Percentiles rank a stretch among this genome's conserved stretches.
Conservation (phyloP, 2,329 filamentous ascomycete species). For the Tolypocladium nubicola region DNA sequence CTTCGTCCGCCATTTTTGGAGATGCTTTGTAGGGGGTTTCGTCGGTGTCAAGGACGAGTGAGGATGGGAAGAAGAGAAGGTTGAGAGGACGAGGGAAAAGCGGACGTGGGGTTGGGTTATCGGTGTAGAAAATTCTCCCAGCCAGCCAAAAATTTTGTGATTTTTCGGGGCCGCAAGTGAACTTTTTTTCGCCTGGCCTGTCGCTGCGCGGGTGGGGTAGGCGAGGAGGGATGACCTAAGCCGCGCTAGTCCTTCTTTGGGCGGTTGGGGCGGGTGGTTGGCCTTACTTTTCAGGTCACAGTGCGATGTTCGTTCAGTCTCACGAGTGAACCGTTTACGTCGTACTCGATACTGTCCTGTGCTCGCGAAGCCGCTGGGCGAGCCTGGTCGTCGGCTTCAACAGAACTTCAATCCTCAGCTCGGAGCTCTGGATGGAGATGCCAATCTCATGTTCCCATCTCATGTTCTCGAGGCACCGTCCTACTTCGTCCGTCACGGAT, state of each 20-base stretch:
- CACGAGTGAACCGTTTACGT: not conserved
- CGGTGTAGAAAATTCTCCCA: slow-evolving; percentile 26
- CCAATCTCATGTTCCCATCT: not conserved
- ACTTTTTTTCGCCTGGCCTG: slow-evolving; percentile 17
- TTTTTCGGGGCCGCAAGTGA: slow-evolving; percentile 18
- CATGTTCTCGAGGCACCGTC: not conserved
- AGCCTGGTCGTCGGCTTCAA: not conserved
- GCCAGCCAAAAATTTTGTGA: slow-evolving; percentile 21
- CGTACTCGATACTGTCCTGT: too few relatives aligned
- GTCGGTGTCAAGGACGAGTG: slow-evolving; percentile 7
- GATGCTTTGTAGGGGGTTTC: not conserved
- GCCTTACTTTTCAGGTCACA: not conserved
- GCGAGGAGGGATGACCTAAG: not conserved
- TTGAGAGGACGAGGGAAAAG: slow-evolving; percentile 11
- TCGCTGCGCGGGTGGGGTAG: slow-evolving; percentile 6
- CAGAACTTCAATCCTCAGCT: not conserved
- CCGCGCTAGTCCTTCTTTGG: not conserved
- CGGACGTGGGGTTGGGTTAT: slow-evolving; percentile 23
- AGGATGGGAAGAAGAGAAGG: slow-evolving; percentile 13
- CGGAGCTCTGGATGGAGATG: not conserved
- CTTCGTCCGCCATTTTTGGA: slow-evolving; percentile 83
- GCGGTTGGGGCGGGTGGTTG: not conserved
- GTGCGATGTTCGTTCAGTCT: not conserved
- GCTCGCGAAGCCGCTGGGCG: not conserved
- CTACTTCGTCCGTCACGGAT: not conserved